These are phyloP conservation scores for Mallotus japonicus DNA, from an alignment of 441 rosid genomes.

Conservation along the genomic window DNA sequence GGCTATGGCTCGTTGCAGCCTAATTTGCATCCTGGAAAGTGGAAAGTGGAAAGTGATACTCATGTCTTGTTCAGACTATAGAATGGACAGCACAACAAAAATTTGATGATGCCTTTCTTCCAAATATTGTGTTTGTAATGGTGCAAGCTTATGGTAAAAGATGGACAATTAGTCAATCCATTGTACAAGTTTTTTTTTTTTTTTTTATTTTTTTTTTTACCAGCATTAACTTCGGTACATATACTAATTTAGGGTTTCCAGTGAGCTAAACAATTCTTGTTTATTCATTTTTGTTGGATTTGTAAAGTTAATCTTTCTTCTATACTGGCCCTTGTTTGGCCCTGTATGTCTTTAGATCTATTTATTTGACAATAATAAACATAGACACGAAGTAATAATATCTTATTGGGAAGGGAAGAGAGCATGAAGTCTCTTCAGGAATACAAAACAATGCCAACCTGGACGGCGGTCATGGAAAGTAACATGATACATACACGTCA, in stretches of 20 bases:
- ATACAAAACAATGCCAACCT: conserved; percentile 36
- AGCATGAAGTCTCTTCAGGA: conserved; percentile 36
- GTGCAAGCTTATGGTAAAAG: neutral
- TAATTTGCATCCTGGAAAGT: conserved; percentile 1
- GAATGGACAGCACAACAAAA: conserved; percentile 12
- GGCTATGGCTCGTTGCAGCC: neutral
- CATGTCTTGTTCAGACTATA: neutral
- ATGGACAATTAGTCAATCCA: neutral
- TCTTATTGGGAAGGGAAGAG: conserved; percentile 45
- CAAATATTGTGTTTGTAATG: neutral
- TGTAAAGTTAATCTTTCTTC: too few relatives aligned
- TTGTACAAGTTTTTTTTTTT: neutral
- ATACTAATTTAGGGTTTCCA: neutral
- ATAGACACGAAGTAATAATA: conserved; percentile 5
- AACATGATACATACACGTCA: conserved; percentile 25
- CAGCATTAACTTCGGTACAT: conserved; percentile 8
- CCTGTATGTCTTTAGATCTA: too few relatives aligned
- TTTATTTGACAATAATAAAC: neutral
- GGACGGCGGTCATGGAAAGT: conserved; percentile 21
- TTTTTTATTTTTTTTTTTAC: neutral
- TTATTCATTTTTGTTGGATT: too few relatives aligned
- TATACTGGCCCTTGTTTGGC: too few relatives aligned
- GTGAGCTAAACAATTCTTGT: neutral
- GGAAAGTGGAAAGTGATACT: neutral
- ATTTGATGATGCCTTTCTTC: conserved; percentile 17